These are phyloP conservation scores for Brassica nigra DNA, from an alignment of 345 rosid species.

Conservation along the genomic window DNA sequence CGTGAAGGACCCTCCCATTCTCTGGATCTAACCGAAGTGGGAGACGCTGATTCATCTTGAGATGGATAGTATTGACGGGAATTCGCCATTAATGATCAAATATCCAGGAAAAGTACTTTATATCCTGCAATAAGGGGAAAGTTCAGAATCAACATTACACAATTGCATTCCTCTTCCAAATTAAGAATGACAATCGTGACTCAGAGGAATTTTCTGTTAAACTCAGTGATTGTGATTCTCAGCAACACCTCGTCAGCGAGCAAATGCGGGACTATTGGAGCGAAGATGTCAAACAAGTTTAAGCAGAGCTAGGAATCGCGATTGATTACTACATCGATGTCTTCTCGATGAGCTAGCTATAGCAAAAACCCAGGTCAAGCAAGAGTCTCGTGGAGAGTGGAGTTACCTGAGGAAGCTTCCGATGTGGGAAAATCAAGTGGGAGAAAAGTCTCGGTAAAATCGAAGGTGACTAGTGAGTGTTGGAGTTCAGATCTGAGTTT, in stretches of 20 bases:
- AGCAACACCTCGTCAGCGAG: not conserved
- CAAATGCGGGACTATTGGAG: not conserved
- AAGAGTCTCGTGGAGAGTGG: conserved; percentile 19
- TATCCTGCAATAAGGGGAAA: conserved; percentile 3
- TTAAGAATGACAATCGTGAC: not conserved
- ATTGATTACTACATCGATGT: not conserved
- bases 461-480: not conserved
- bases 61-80: conserved; percentile 59
- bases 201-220: not conserved
- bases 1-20: conserved; percentile 95
- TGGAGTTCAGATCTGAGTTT: conserved; percentile 45
- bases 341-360: not conserved
- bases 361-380: conserved; percentile 11
- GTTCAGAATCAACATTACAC: conserved; percentile 13
- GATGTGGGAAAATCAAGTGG: conserved; percentile 2
- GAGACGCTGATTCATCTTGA: conserved; percentile 58
- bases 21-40: conserved; percentile 64
- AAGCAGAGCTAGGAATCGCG: not conserved
- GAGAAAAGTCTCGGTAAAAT: not conserved
- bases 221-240: conserved; percentile 11
- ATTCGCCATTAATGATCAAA: conserved; percentile 59
- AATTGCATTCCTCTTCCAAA: too few species aligned
- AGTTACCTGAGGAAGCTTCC: conserved; percentile 33
- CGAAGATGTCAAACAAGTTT: not conserved
- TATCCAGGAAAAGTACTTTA: not conserved